Evolutionary conservation across 192 early-diverging fungal species (phyloP), one percentile per base, ranked within the genome.

Genomic region (Umbelopsis sp.): DNA sequence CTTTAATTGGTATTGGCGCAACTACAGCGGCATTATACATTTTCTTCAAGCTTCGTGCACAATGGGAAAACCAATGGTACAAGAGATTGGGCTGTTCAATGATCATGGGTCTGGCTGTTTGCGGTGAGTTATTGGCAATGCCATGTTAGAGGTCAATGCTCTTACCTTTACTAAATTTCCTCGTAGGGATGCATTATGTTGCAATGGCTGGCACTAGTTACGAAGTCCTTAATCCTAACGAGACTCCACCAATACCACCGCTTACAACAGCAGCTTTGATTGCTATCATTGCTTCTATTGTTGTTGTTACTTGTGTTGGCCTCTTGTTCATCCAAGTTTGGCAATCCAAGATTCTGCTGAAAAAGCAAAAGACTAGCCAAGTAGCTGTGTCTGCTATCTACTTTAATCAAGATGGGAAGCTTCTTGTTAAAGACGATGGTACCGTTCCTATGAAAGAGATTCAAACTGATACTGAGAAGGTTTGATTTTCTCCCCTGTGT

Each of bases 11-110:
- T n/a, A 67, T 71, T 46, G 18, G 49, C 10, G 78, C 82, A 6
- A 65, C 78, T 3, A 82, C 78, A 13, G 67, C 72, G 12, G 75
- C 82, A 10, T 64, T 86, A 11, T 73, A 58, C 23, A 78, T 86
- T n/a, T 86, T 86, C 49, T 86, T 84, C 66, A 73, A 73, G 22
- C 61, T 86, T 46, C 71, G 83, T 35, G 77, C 81, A 33, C 41
- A 73, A 51, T 86, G 84, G 84, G 68, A 70, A 46, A 80, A 74
- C 46, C 58, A 67, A 27, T 76, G 78, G 74, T 81, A 80, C 68
- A 86, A 84, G 70, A 61, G 82, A 61, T 45, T 82, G 27, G 80
- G 75, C 12, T 80, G 78, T 66, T 78, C 84, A 4, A 69, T 84
- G 70, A 46, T 84, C 13, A 75, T 86, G 75, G 80, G 68, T 0